Conservation (phyloP, 768 basidiomycete genomes). For the Leccinum arenicola region DNA sequence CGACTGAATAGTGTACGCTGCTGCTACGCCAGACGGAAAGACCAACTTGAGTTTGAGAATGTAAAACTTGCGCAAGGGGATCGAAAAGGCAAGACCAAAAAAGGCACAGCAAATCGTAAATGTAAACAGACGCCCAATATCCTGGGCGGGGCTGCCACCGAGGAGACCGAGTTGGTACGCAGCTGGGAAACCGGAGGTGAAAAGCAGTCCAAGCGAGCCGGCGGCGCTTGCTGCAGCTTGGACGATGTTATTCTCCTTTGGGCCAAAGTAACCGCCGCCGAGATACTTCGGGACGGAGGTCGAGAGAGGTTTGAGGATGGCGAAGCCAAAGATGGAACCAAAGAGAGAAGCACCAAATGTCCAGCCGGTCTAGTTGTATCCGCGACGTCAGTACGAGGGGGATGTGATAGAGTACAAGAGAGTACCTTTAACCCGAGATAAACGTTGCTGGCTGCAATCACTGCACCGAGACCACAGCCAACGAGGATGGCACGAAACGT, state of each 20-base stretch:
- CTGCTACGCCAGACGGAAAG: conserved; percentile 65
- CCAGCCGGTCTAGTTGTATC: conserved; percentile 47
- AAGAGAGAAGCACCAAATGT: conserved; percentile 64
- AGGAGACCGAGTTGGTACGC: conserved; percentile 56
- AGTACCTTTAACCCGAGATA: conserved; percentile 59
- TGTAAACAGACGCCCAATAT: conserved; percentile 55
- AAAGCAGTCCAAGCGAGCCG: conserved; percentile 57
- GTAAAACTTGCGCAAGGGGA: conserved; percentile 60
- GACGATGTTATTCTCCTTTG: conserved; percentile 51
- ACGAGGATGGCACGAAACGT: conserved; percentile 51
- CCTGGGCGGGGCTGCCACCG: conserved; percentile 42
- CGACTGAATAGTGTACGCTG: conserved; percentile 62
- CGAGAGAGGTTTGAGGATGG: conserved; percentile 56
- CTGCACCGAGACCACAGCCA: conserved; percentile 48
- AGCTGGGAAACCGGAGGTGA: conserved; percentile 58
- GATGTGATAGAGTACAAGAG: background rate
- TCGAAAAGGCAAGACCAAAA: conserved; percentile 66
- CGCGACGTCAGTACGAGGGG: background rate
- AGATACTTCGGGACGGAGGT: conserved; percentile 45
- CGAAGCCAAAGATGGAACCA: conserved; percentile 40
- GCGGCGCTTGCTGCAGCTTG: conserved; percentile 37
- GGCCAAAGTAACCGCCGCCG: conserved; percentile 54
- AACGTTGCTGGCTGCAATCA: conserved; percentile 62
- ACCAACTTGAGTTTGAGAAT: conserved; percentile 61
- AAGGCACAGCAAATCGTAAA: conserved; percentile 53